Evolutionary conservation across 139 green algal species (phyloP).

Genomic region (Coccomyxa sp.): DNA sequence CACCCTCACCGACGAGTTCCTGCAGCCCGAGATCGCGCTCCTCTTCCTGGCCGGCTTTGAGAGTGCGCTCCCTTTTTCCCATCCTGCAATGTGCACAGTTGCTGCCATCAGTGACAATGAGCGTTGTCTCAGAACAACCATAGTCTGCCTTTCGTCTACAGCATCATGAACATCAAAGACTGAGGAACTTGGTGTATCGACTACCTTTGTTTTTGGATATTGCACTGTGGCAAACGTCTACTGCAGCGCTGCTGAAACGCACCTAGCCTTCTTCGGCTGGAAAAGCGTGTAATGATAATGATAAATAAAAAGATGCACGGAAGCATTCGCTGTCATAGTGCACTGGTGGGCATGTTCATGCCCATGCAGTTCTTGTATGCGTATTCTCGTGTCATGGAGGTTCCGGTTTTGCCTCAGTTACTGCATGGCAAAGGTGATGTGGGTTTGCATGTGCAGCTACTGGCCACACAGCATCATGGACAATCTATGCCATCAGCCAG

Average conservation of each 20-base stretch:
- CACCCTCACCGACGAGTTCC: conserved; percentile 9
- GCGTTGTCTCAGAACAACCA: too few relatives aligned
- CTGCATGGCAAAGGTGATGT: background rate
- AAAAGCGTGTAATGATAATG: background rate
- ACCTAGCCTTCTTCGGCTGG: too few relatives aligned
- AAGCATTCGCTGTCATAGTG: background rate
- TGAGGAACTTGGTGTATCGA: too few relatives aligned
- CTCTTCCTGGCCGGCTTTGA: conserved; percentile 39
- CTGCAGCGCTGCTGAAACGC: too few relatives aligned
- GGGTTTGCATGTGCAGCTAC: background rate
- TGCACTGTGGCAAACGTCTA: background rate
- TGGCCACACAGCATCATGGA: conserved; percentile 21
- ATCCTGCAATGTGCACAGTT: too few relatives aligned
- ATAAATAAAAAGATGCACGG: too few relatives aligned
- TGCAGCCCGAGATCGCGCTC: conserved; percentile 16
- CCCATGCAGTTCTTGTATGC: too few relatives aligned
- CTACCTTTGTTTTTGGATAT: too few relatives aligned
- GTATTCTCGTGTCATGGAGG: background rate
- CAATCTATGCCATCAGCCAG: conserved; percentile 11
- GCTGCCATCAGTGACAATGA: too few relatives aligned
- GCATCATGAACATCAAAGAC: too few relatives aligned
- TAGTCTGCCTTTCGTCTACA: too few relatives aligned
- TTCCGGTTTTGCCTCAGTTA: background rate
- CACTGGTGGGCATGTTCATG: too few relatives aligned
- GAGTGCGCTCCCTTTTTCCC: conserved; percentile 6